phyloP scores from a whole-genome alignment of 345 rosid genomes.

The Salix arbutifolia region DNA sequence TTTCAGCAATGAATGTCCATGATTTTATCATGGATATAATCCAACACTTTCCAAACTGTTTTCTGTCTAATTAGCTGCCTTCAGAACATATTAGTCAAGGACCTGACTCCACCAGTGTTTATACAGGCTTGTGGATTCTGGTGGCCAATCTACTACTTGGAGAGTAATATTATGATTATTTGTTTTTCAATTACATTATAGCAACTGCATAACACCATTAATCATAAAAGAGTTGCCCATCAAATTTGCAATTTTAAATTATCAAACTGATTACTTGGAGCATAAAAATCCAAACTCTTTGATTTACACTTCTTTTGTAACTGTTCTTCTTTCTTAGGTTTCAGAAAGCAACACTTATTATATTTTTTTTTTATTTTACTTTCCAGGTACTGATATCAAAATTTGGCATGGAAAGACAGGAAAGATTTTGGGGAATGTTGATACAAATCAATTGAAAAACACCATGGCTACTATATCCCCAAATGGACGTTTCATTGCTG shows the following conservation, averaged over 20 bases:
- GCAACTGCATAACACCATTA: neutral
- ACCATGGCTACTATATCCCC: constrained; percentile 87
- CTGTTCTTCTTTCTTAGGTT: neutral
- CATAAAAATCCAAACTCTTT: neutral
- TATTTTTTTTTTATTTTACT: constrained; percentile 11
- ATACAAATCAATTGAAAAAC: constrained; percentile 94
- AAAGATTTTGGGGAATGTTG: constrained; percentile 70
- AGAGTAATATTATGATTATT: neutral
- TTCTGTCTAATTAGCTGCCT: neutral
- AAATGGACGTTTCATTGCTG: constrained; percentile 94
- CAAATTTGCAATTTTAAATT: neutral
- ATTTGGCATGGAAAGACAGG: constrained; percentile 97
- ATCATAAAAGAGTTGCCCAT: neutral
- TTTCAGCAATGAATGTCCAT: neutral
- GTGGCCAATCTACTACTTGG: too few relatives aligned
- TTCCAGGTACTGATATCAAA: constrained; percentile 80
- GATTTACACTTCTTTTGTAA: neutral
- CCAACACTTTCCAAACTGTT: neutral
- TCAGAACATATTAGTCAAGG: neutral
- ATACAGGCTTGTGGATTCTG: too few relatives aligned
- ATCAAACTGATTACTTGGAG: neutral
- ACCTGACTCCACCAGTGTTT: neutral
- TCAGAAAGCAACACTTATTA: constrained; percentile 3
- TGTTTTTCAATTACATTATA: neutral
- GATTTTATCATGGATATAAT: neutral